Conservation (phyloP, 768 basidiomycete species). For the Mycena crocata region DNA sequence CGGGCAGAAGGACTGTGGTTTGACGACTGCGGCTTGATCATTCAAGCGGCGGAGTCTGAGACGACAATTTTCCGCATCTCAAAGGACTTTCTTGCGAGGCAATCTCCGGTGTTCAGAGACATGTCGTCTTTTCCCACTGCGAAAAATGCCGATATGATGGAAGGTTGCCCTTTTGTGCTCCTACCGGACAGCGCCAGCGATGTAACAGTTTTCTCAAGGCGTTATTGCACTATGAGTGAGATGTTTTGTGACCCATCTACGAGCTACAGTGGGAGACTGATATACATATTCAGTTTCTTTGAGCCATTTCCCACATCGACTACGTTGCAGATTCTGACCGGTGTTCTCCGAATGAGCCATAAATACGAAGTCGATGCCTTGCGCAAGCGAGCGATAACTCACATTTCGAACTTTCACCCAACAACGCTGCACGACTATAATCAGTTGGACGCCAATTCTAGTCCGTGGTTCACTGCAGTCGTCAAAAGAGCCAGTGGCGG, state of each 20-base stretch:
- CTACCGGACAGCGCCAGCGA: slow-evolving; percentile 14
- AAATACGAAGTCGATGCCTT: slow-evolving; percentile 20
- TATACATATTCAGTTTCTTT: slow-evolving; percentile 1
- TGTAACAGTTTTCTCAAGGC: slow-evolving; percentile 1
- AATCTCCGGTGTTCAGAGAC: slow-evolving; percentile 17
- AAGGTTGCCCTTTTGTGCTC: slow-evolving; percentile 25
- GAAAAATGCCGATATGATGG: neutral
- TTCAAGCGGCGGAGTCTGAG: slow-evolving; percentile 24
- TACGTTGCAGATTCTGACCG: neutral
- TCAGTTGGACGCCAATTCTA: neutral
- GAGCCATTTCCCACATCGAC: slow-evolving; percentile 1
- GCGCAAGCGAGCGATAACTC: slow-evolving; percentile 10
- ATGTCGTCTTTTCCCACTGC: slow-evolving; percentile 18
- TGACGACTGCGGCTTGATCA: slow-evolving; percentile 10
- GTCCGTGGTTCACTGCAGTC: neutral
- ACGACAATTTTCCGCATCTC: slow-evolving; percentile 13
- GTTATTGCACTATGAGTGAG: slow-evolving; percentile 12
- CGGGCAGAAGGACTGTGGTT: slow-evolving; percentile 11
- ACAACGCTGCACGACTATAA: neutral
- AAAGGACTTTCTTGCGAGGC: slow-evolving; percentile 9
- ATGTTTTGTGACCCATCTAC: neutral
- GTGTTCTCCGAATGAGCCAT: slow-evolving; percentile 16
- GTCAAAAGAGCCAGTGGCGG: neutral
- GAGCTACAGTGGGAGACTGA: neutral
- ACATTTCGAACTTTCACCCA: neutral